These are phyloP conservation scores for Vanilla planifolia DNA, from an alignment of 106 monocot genomes.

Conservation along the genomic window DNA sequence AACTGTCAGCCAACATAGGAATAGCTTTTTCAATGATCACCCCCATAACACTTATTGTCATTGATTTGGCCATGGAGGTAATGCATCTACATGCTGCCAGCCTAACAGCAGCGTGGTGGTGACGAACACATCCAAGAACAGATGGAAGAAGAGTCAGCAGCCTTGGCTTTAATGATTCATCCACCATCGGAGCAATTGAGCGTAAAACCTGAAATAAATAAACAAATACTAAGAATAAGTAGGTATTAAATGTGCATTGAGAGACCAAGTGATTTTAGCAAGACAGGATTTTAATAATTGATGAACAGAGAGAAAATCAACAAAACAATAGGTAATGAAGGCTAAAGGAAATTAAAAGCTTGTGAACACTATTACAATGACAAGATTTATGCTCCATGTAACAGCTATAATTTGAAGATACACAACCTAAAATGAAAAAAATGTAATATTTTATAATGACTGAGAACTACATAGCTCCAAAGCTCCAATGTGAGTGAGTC, in stretches of 20 bases:
- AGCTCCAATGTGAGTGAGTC: too few species aligned
- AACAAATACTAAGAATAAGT: background rate
- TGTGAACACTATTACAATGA: background rate
- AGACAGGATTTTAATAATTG: background rate
- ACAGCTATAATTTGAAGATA: background rate
- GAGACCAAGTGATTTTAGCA: background rate
- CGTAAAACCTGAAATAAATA: slow-evolving; percentile 51
- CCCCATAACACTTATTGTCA: slow-evolving; percentile 69
- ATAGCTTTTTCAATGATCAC: slow-evolving; percentile 70
- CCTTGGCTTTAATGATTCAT: slow-evolving; percentile 41
- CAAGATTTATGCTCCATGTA: background rate
- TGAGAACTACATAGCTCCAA: too few species aligned
- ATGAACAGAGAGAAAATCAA: background rate
- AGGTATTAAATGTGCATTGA: background rate
- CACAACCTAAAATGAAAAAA: too few species aligned
- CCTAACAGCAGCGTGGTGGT: slow-evolving; percentile 85
- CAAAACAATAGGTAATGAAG: background rate
- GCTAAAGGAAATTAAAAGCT: background rate
- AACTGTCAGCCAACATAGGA: slow-evolving; percentile 70
- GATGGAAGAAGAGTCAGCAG: slow-evolving; percentile 81
- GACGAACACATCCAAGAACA: slow-evolving; percentile 63
- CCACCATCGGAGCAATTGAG: slow-evolving; percentile 62
- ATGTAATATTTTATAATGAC: too few species aligned
- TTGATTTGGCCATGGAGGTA: slow-evolving; percentile 85
- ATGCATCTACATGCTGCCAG: slow-evolving; percentile 91